phyloP scores from a whole-genome alignment of 2,329 filamentous ascomycete species.

The Apiospora koreana region DNA sequence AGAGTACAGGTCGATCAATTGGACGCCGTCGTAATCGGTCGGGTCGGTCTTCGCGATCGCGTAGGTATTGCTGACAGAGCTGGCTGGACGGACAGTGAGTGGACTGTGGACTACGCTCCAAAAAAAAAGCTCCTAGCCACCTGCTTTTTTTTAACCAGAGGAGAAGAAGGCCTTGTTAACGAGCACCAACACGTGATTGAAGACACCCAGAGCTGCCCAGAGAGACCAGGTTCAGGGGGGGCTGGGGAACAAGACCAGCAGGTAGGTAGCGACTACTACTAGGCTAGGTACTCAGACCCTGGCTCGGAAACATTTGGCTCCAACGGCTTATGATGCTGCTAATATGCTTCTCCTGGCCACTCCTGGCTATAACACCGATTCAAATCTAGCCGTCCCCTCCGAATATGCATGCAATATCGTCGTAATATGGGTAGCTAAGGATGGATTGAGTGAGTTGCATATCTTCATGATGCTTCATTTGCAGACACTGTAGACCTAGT shows the following conservation, averaged over 20 bases:
- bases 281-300: neutral
- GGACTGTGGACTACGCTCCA: neutral
- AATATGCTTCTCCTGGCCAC: neutral
- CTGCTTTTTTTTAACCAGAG: neutral
- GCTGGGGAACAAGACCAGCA: neutral
- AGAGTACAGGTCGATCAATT: neutral
- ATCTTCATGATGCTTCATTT: neutral
- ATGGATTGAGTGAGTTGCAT: neutral
- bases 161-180: neutral
- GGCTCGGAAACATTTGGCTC: constrained; percentile 5
- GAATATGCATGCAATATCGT: neutral
- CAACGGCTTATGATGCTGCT: neutral
- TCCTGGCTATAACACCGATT: neutral
- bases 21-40: constrained; percentile 1
- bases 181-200: constrained; percentile 1
- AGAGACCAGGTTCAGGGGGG: neutral
- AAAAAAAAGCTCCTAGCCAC: neutral
- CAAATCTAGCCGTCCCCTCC: neutral
- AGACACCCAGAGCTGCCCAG: neutral
- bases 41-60: constrained; percentile 7
- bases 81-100: neutral
- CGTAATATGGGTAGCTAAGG: too few species aligned
- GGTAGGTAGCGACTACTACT: neutral
- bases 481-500: neutral
- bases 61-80: constrained; percentile 2